Base-by-base conservation (phyloP, 331 rosid genomes). In the Cydonia oblonga region DNA sequence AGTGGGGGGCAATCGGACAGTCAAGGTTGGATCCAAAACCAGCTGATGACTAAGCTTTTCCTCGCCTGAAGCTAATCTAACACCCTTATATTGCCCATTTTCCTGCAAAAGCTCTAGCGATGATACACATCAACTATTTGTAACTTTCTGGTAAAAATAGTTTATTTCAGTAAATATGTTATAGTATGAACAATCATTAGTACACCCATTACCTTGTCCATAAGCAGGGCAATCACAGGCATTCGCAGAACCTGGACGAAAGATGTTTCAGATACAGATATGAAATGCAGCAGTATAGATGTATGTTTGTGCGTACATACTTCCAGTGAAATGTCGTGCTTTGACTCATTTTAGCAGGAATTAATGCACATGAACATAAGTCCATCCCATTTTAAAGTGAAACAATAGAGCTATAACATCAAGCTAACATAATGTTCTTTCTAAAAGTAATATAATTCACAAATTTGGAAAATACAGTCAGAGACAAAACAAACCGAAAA, bases 51-150 rank as follows among this genome's bases (percentile, higher is more conserved):
- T 87, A 53, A 81, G 89, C 64, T 85, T 74, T 67, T 89, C 88
- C 79, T 95, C 97, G 73, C 96, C 93, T 1, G 99, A 95, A 82
- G 83, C 96, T 85, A 95, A 84, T 70, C 89, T 90, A 72, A 95
- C 89, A 75, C 98, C 98, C 76, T 81, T 95, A 62, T 84, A 95
- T 66, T 72, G 78, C 69, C 85, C 91, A 66, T 79, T 81, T 72
- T 38, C 83, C 99, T 95, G 83, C 70, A 85, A 68, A 76, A 66
- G n/a, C 75, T 78, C 75, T 62, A 77, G 68, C 57, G 58, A 79
- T 63, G 75, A 81, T 16, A 38, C 60, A 28, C 44, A 73, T 62
- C 57, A 79, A 78, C 78, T 53, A 76, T 54, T 63, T 61, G 66
- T 58, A 71, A 42, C 63, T 68, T 71, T 58, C 72, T 29, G 51